A percentile compares a stretch with the other conserved stretches of the same genome.
phyloP scores from a whole-genome alignment of 805 yeast species.

The Hanseniaspora opuntiae region DNA sequence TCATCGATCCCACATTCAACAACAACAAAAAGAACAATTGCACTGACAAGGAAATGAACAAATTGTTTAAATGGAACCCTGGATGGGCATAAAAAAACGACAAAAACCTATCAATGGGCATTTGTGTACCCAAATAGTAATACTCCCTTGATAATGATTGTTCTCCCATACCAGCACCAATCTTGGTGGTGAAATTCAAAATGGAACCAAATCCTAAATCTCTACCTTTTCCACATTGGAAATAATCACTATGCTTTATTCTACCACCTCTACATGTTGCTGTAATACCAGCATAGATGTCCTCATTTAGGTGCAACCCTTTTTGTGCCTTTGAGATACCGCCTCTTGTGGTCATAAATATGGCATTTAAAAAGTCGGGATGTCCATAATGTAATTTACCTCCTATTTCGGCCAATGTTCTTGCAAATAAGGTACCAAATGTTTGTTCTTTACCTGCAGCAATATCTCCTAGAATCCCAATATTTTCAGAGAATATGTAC shows the following conservation, averaged over 20 bases:
- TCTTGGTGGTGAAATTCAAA: conserved; percentile 83
- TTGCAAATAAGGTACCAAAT: conserved; percentile 86
- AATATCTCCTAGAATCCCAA: conserved; percentile 86
- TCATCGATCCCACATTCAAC: conserved; percentile 66
- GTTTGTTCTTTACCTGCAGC: conserved; percentile 98
- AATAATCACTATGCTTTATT: conserved; percentile 88
- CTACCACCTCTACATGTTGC: conserved; percentile 83
- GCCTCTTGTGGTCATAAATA: conserved; percentile 89
- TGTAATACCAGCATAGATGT: conserved; percentile 89
- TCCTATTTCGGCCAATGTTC: conserved; percentile 86
- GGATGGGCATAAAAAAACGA: conserved; percentile 95
- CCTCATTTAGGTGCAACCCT: conserved; percentile 85
- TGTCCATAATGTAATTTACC: conserved; percentile 93
- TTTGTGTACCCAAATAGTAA: conserved; percentile 75
- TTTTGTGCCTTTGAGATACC: conserved; percentile 92
- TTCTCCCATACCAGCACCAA: conserved; percentile 98
- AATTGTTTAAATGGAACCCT: conserved; percentile 85
- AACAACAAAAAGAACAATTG: conserved; percentile 72
- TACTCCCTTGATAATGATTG: conserved; percentile 85
- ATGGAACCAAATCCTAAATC: conserved; percentile 90
- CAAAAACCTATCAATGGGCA: conserved; percentile 78
- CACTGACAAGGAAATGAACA: conserved; percentile 76
- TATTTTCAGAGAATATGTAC: conserved; percentile 81
- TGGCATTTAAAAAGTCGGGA: conserved; percentile 84
- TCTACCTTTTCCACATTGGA: conserved; percentile 93